Conservation (phyloP, 768 basidiomycete species). For the Phaeolepiota aurea region DNA sequence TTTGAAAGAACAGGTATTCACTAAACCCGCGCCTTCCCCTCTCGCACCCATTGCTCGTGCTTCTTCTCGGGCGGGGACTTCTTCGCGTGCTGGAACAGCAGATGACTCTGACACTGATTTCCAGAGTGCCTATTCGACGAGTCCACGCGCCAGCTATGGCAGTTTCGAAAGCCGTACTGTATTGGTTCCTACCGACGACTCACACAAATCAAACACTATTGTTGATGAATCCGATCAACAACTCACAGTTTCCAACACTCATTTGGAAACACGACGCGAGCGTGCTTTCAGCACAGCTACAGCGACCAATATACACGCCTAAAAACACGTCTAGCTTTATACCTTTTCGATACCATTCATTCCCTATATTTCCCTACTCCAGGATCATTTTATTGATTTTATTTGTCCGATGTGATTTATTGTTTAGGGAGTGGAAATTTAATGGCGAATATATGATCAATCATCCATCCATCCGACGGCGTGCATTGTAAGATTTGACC, state of each 20-base stretch:
- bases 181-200: neutral
- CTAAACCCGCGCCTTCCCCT: too few relatives aligned
- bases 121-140: constrained; percentile 77
- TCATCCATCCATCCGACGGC: constrained; percentile 57
- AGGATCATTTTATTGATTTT: neutral
- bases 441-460: constrained; percentile 8
- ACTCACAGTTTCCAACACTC: neutral
- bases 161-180: constrained; percentile 25
- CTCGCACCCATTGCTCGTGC: neutral
- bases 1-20: too few relatives aligned
- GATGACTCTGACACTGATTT: constrained; percentile 84
- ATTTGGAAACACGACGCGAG: constrained; percentile 26
- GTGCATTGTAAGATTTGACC: constrained; percentile 70
- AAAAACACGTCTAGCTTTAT: neutral
- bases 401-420: neutral
- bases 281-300: constrained; percentile 56
- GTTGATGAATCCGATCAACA: neutral
- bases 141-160: constrained; percentile 60
- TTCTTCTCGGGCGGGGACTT: neutral
- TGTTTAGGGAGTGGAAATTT: constrained; percentile 5
- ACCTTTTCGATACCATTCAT: neutral
- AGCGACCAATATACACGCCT: constrained; percentile 5
- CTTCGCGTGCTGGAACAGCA: constrained; percentile 12
- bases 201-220: neutral
- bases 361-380: neutral